phyloP scores from a whole-genome alignment of 371 early-diverging fungal species.

The Dichotomocladium elegans region DNA sequence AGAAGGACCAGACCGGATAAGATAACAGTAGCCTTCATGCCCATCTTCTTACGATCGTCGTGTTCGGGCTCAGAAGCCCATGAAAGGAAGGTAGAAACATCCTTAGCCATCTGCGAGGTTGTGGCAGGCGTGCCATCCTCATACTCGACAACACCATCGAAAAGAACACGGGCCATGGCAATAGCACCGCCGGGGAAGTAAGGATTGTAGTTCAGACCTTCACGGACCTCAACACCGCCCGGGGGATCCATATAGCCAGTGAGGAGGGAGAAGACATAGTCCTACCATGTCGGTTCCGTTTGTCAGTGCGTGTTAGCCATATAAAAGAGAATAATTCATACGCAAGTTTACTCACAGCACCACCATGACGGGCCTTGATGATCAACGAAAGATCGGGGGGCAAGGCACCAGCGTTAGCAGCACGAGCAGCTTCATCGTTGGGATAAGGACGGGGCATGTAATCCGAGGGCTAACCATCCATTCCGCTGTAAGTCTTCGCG shows the following conservation, averaged over 20 bases:
- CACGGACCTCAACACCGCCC: constrained; percentile 92
- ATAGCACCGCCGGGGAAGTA: constrained; percentile 99
- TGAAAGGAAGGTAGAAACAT: constrained; percentile 89
- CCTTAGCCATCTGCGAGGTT: constrained; percentile 97
- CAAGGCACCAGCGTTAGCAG: constrained; percentile 93
- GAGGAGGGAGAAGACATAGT: constrained; percentile 94
- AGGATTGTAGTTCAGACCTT: constrained; percentile 96
- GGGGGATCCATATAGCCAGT: constrained; percentile 96
- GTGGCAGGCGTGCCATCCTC: constrained; percentile 98
- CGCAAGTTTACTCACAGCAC: constrained; percentile 54
- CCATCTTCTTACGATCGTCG: constrained; percentile 95
- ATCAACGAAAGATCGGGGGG: constrained; percentile 97
- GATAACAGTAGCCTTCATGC: constrained; percentile 83
- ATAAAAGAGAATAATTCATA: not conserved
- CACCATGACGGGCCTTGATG: constrained; percentile 93
- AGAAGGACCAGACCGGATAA: constrained; percentile 53
- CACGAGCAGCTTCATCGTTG: constrained; percentile 96
- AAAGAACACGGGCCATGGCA: constrained; percentile 93
- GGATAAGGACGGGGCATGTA: constrained; percentile 92
- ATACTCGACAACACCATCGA: constrained; percentile 94
- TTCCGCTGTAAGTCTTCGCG: not conserved
- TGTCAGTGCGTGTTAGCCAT: not conserved
- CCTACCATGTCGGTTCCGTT: constrained; percentile 33
- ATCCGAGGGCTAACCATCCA: constrained; percentile 68
- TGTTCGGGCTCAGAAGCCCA: constrained; percentile 98